phyloP scores from a whole-genome alignment of 495 filamentous ascomycete genomes.

The Chaetomium fimeti region DNA sequence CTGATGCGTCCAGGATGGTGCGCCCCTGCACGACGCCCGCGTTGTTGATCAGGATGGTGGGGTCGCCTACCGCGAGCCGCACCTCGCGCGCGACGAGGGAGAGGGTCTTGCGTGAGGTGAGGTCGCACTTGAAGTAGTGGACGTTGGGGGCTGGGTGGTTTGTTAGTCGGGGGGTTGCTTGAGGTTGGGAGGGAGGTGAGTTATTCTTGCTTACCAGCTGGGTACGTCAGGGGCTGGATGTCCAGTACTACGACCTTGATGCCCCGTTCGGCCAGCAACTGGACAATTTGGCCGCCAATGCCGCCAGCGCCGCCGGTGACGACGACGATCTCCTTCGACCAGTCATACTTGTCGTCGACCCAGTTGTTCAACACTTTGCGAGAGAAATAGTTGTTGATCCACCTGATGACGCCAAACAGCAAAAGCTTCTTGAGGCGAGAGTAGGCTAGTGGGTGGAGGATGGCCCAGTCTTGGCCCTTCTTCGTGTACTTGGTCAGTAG shows the following conservation, averaged over 20 bases:
- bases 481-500: conserved; percentile 59
- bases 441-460: conserved; percentile 50
- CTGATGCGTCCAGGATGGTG: conserved; percentile 57
- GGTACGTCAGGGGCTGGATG: conserved; percentile 58
- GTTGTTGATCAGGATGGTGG: conserved; percentile 75
- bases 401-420: conserved; percentile 49
- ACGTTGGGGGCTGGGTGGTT: conserved; percentile 48
- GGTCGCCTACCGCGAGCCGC: conserved; percentile 56
- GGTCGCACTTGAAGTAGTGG: conserved; percentile 63
- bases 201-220: conserved; percentile 52
- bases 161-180: background rate
- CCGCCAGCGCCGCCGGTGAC: conserved; percentile 70
- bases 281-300: conserved; percentile 63
- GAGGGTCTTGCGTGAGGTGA: conserved; percentile 55
- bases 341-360: conserved; percentile 60
- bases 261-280: conserved; percentile 55
- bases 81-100: conserved; percentile 49
- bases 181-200: background rate
- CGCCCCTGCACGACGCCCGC: conserved; percentile 64
- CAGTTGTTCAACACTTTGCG: conserved; percentile 60
- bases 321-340: conserved; percentile 66
- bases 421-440: conserved; percentile 49
- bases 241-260: conserved; percentile 70
- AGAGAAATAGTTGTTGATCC: conserved; percentile 52
- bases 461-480: conserved; percentile 52